Evolutionary conservation across 2,329 filamentous ascomycete genomes (phyloP).

Genomic region (Sphaerulina populicola): DNA sequence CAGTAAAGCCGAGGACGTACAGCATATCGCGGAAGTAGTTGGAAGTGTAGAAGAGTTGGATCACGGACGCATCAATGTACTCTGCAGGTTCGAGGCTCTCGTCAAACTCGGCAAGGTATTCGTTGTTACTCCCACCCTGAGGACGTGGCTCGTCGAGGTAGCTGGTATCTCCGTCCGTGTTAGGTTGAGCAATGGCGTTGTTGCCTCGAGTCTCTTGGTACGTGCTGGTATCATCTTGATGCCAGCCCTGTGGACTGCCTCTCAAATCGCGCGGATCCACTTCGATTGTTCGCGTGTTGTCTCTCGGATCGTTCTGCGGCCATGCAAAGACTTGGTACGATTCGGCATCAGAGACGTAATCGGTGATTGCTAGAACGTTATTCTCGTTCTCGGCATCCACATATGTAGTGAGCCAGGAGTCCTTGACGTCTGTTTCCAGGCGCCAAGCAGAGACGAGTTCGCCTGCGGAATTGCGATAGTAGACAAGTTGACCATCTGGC

Average conservation of each 20-base stretch:
- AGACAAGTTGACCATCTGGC: slow-evolving; percentile 50
- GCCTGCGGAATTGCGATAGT: slow-evolving; percentile 45
- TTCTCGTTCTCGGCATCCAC: slow-evolving; percentile 45
- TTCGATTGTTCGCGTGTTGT: slow-evolving; percentile 40
- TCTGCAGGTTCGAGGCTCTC: slow-evolving; percentile 12
- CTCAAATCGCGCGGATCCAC: slow-evolving; percentile 43
- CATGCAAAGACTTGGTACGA: slow-evolving; percentile 51
- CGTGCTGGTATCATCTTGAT: slow-evolving; percentile 40
- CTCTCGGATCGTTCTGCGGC: slow-evolving; percentile 48
- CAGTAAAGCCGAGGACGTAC: slow-evolving; percentile 50
- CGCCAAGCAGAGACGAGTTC: slow-evolving; percentile 48
- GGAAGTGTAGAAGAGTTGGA: slow-evolving; percentile 54
- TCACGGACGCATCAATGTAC: slow-evolving; percentile 49
- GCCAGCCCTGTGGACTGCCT: slow-evolving; percentile 49
- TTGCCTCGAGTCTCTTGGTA: slow-evolving; percentile 52
- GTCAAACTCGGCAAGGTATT: slow-evolving; percentile 33
- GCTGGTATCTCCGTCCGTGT: slow-evolving; percentile 40
- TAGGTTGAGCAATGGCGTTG: slow-evolving; percentile 50
- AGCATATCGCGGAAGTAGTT: slow-evolving; percentile 55
- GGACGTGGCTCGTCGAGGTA: slow-evolving; percentile 49
- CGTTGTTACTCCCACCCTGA: slow-evolving; percentile 32
- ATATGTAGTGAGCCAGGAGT: slow-evolving; percentile 54
- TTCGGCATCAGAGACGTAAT: slow-evolving; percentile 49
- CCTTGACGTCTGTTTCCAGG: slow-evolving; percentile 50
- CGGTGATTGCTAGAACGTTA: slow-evolving; percentile 47